A percentile compares a stretch with the other conserved stretches of the same genome.
Conservation (phyloP, 1,139 yeast genomes). For the Suhomyces kunorum region DNA sequence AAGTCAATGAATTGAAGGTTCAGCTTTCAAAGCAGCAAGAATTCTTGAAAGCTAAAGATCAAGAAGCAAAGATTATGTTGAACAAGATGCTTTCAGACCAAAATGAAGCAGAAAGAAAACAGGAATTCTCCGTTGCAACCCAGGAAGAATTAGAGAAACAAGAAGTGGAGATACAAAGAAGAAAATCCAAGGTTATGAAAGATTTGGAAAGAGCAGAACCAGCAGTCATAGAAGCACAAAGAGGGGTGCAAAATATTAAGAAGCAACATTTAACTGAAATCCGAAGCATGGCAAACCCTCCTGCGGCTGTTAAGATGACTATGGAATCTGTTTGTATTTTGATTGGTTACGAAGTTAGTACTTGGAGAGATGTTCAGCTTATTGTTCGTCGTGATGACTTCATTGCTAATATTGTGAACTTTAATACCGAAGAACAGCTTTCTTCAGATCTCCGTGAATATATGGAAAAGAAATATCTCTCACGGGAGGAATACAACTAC, state of each 20-base stretch:
- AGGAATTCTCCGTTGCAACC: conserved; percentile 80
- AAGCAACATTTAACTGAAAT: conserved; percentile 90
- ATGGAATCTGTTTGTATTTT: conserved; percentile 86
- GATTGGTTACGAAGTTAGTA: conserved; percentile 65
- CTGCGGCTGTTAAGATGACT: conserved; percentile 80
- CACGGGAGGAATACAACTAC: conserved; percentile 64
- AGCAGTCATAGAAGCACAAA: conserved; percentile 77
- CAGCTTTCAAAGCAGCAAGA: conserved; percentile 56
- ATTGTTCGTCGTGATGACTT: conserved; percentile 84
- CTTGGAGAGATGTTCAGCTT: conserved; percentile 87
- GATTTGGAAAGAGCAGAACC: conserved; percentile 83
- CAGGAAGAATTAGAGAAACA: conserved; percentile 70
- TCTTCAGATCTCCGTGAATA: conserved; percentile 50
- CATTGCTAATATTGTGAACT: conserved; percentile 77
- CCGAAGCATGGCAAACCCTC: conserved; percentile 89
- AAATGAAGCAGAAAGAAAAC: conserved; percentile 88
- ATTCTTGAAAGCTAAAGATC: conserved; percentile 55
- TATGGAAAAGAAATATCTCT: conserved; percentile 63
- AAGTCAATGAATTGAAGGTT: conserved; percentile 61
- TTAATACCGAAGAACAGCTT: conserved; percentile 63
- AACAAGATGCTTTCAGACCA: conserved; percentile 82
- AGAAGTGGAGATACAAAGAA: conserved; percentile 58
- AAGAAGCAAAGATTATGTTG: conserved; percentile 70
- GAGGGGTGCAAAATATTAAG: conserved; percentile 86
- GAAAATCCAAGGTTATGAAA: conserved; percentile 55